These are phyloP conservation scores for Fusarium coffeatum DNA, from an alignment of 2,329 filamentous ascomycete species.

Conservation along the genomic window DNA sequence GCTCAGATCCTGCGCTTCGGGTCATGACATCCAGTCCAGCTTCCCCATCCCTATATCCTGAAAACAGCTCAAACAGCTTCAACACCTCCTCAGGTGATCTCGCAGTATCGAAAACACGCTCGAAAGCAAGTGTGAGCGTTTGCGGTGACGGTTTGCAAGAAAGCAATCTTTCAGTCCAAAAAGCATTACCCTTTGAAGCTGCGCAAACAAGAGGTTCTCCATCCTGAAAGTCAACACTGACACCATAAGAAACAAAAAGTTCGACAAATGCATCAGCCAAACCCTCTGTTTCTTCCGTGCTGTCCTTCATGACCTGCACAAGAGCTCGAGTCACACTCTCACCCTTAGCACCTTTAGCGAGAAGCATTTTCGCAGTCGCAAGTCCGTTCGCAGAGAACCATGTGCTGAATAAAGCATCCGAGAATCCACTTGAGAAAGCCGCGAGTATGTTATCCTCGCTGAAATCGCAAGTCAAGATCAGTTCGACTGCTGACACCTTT, in stretches of 20 bases:
- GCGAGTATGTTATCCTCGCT: constrained; percentile 57
- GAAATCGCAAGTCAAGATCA: constrained; percentile 58
- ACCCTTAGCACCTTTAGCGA: constrained; percentile 62
- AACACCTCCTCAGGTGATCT: constrained; percentile 63
- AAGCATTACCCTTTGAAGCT: constrained; percentile 62
- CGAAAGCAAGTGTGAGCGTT: constrained; percentile 65
- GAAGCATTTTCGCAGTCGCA: constrained; percentile 59
- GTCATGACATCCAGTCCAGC: constrained; percentile 64
- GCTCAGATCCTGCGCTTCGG: constrained; percentile 55
- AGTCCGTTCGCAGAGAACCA: constrained; percentile 64
- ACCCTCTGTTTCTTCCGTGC: constrained; percentile 52
- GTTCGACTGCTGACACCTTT: constrained; percentile 53
- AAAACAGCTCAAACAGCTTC: constrained; percentile 63
- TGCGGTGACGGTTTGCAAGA: constrained; percentile 61
- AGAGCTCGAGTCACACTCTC: constrained; percentile 60
- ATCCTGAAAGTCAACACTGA: constrained; percentile 62
- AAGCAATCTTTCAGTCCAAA: constrained; percentile 64
- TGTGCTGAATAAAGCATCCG: constrained; percentile 51
- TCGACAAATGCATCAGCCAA: constrained; percentile 61
- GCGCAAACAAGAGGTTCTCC: constrained; percentile 67
- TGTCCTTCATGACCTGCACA: constrained; percentile 58
- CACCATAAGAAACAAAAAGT: constrained; percentile 53
- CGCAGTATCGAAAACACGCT: constrained; percentile 65
- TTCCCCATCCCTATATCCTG: constrained; percentile 61
- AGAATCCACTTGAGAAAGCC: constrained; percentile 60